Percentiles rank a stretch among this genome's conserved stretches.
phyloP scores from a whole-genome alignment of 345 rosid genomes.

The Sisymbrium irio region DNA sequence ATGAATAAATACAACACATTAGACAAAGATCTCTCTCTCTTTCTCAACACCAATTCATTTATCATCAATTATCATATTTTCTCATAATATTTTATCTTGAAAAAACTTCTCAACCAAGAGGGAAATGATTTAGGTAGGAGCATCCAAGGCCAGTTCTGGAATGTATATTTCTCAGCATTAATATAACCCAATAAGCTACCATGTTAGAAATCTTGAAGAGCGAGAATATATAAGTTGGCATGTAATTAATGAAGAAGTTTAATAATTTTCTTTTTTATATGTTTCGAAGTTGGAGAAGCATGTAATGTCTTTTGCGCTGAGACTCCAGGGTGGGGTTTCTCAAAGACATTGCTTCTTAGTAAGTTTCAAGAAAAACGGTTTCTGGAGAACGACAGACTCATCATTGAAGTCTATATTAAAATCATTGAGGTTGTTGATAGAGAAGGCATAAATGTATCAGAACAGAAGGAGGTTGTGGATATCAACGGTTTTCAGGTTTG shows the following conservation, averaged over 20 bases:
- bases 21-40: no score
- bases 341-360: neutral
- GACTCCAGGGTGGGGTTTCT: neutral
- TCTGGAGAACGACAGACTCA: neutral
- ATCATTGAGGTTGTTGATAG: neutral
- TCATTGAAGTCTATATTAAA: neutral
- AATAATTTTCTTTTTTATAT: neutral
- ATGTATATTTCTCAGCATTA: no score
- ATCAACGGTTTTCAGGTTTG: neutral
- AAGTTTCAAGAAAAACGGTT: neutral
- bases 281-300: neutral
- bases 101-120: no score
- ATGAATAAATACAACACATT: no score
- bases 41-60: no score
- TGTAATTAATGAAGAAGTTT: neutral
- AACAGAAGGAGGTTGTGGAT: neutral
- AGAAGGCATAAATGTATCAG: neutral
- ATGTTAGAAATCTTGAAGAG: no score
- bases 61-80: no score
- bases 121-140: no score
- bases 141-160: no score
- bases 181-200: no score
- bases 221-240: no score
- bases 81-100: no score
- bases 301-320: neutral